Conservation (phyloP, 139 green algal genomes). For the Chlorella vulgaris region DNA sequence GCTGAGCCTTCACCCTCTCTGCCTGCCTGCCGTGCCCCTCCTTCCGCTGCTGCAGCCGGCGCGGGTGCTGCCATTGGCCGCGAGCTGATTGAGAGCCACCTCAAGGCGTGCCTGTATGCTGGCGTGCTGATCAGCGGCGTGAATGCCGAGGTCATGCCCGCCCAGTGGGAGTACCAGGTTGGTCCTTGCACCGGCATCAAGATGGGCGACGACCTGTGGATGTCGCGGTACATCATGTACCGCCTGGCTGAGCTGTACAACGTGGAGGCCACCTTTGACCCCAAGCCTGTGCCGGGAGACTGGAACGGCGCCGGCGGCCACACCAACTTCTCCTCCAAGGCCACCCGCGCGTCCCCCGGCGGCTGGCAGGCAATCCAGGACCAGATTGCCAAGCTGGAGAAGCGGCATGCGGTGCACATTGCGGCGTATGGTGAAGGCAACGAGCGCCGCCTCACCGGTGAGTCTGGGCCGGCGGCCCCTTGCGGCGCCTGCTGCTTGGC, state of each 20-base stretch:
- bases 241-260: slow-evolving; percentile 91
- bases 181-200: slow-evolving; percentile 87
- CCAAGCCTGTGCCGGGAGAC: slow-evolving; percentile 97
- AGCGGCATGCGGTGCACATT: slow-evolving; percentile 83
- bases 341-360: slow-evolving; percentile 66
- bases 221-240: slow-evolving; percentile 93
- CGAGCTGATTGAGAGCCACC: slow-evolving; percentile 96
- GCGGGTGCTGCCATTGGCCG: slow-evolving; percentile 90
- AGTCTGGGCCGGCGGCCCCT: no score
- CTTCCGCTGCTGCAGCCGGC: slow-evolving; percentile 57
- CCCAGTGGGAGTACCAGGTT: slow-evolving; percentile 96
- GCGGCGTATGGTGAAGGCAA: slow-evolving; percentile 93
- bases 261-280: slow-evolving; percentile 92
- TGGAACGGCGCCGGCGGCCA: slow-evolving; percentile 98
- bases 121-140: slow-evolving; percentile 94
- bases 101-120: slow-evolving; percentile 92
- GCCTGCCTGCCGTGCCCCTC: not conserved
- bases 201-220: slow-evolving; percentile 94
- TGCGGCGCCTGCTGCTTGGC: no score
- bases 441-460: slow-evolving; percentile 95
- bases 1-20: not conserved
- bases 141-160: slow-evolving; percentile 98
- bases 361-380: slow-evolving; percentile 91
- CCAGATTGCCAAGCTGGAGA: slow-evolving; percentile 90
- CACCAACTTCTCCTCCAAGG: slow-evolving; percentile 96